phyloP scores from a whole-genome alignment of 2,329 filamentous ascomycete genomes.

The Venturia aucupariae region DNA sequence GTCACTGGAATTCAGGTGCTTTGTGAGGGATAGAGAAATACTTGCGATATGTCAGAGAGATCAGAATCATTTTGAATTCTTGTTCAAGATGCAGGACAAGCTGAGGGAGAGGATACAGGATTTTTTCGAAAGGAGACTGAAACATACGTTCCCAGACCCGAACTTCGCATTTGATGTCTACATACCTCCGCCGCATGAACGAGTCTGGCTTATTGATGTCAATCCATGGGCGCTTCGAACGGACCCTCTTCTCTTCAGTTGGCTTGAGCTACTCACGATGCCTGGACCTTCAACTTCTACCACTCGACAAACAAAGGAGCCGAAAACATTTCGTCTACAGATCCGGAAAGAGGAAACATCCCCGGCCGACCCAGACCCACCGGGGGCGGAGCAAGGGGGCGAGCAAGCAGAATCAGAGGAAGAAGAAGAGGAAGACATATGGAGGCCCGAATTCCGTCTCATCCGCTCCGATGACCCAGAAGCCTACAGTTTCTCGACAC shows the following conservation, averaged over 20 bases:
- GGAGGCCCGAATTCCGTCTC: constrained; percentile 69
- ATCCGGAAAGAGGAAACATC: neutral
- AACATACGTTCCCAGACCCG: constrained; percentile 70
- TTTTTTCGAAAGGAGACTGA: constrained; percentile 68
- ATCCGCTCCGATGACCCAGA: constrained; percentile 79
- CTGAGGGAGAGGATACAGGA: constrained; percentile 60
- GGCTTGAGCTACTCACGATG: constrained; percentile 74
- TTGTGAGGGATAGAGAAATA: constrained; percentile 73
- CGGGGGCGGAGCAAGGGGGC: constrained; percentile 13
- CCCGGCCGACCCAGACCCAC: neutral
- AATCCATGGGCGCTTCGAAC: constrained; percentile 91
- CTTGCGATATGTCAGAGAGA: constrained; percentile 84
- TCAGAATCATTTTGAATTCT: constrained; percentile 80
- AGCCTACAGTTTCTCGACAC: constrained; percentile 74
- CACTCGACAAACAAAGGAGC: neutral
- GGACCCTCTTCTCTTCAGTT: constrained; percentile 80
- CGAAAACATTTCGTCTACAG: neutral
- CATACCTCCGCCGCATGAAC: constrained; percentile 64
- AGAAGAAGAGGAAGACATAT: constrained; percentile 43
- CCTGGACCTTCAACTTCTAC: constrained; percentile 18
- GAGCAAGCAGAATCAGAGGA: constrained; percentile 25
- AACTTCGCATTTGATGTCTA: constrained; percentile 91
- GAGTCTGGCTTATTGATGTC: constrained; percentile 82
- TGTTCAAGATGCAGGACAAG: constrained; percentile 56
- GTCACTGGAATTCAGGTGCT: constrained; percentile 89